These are phyloP conservation scores for Thermochaetoides dissita DNA, from an alignment of 2,329 filamentous ascomycete species.

Conservation along the genomic window DNA sequence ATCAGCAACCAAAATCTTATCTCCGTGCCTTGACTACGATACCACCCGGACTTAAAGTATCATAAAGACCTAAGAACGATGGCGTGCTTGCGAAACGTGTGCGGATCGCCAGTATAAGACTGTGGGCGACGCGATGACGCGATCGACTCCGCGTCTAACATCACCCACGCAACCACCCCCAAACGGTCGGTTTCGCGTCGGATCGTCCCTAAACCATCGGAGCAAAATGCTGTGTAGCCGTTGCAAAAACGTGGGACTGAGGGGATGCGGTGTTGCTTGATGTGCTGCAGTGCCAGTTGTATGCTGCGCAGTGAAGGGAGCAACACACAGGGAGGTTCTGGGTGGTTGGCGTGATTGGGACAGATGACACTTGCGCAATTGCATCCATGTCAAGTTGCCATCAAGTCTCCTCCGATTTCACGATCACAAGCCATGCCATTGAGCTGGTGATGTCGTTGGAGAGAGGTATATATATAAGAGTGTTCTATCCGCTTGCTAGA, in stretches of 20 bases:
- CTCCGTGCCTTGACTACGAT: too few species aligned
- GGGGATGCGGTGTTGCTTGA: too few species aligned
- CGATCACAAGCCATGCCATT: too few species aligned
- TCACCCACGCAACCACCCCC: conserved; percentile 8
- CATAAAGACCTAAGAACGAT: background rate
- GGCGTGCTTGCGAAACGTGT: background rate
- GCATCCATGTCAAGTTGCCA: conserved; percentile 13
- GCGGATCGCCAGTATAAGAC: too few species aligned
- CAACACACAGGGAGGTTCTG: background rate
- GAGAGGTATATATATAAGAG: background rate
- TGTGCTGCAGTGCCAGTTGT: too few species aligned
- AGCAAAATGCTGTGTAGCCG: too few species aligned
- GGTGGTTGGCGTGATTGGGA: conserved; percentile 8
- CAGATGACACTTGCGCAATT: conserved; percentile 11
- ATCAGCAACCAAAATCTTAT: too few species aligned
- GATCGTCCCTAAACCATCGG: background rate
- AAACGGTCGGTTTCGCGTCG: background rate
- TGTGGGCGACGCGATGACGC: conserved; percentile 13
- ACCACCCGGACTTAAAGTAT: too few species aligned
- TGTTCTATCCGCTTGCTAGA: background rate
- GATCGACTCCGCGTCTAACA: conserved; percentile 17
- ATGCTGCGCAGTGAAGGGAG: background rate
- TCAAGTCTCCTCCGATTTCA: conserved; percentile 1
- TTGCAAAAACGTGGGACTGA: too few species aligned
- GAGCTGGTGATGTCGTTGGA: background rate